These are phyloP conservation scores for Pseudocercospora crystallina DNA, from an alignment of 2,329 filamentous ascomycete genomes.

Conservation along the genomic window DNA sequence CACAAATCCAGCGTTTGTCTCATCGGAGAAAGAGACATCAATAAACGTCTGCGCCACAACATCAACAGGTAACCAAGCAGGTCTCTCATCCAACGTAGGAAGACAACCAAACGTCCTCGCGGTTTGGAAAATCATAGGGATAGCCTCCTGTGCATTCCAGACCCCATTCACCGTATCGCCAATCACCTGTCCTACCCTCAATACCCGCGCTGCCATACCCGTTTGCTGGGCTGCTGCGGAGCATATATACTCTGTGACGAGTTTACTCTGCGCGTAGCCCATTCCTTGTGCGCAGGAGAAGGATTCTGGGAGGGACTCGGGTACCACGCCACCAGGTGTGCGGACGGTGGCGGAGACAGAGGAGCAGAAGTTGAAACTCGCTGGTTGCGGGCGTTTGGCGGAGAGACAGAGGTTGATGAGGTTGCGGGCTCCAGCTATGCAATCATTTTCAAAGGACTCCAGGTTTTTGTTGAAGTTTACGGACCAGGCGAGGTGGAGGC, in stretches of 20 bases:
- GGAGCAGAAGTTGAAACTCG: slow-evolving; percentile 34
- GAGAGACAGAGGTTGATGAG: slow-evolving; percentile 35
- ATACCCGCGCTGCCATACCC: slow-evolving; percentile 28
- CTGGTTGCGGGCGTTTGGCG: neutral
- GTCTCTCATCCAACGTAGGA: slow-evolving; percentile 42
- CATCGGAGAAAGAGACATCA: slow-evolving; percentile 14
- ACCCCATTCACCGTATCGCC: slow-evolving; percentile 48
- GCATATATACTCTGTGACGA: slow-evolving; percentile 36
- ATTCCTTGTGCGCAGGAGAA: slow-evolving; percentile 21
- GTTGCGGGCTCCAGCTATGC: slow-evolving; percentile 25
- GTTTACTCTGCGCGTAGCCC: slow-evolving; percentile 38
- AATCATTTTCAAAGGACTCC: slow-evolving; percentile 29
- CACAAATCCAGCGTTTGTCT: too few relatives aligned
- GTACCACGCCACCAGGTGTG: slow-evolving; percentile 23
- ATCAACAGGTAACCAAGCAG: slow-evolving; percentile 48
- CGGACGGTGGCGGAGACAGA: slow-evolving; percentile 38
- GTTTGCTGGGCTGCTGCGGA: slow-evolving; percentile 29
- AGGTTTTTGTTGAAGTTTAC: slow-evolving; percentile 35
- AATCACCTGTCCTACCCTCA: slow-evolving; percentile 47
- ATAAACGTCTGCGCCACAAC: slow-evolving; percentile 40
- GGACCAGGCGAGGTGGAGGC: slow-evolving; percentile 36
- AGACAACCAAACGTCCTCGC: slow-evolving; percentile 49
- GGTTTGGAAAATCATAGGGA: slow-evolving; percentile 51
- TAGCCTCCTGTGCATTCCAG: slow-evolving; percentile 53
- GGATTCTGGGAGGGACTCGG: slow-evolving; percentile 19